Evolutionary conservation across 2,329 filamentous ascomycete species (phyloP).

Genomic region (Lecanoromycetidae sp.): DNA sequence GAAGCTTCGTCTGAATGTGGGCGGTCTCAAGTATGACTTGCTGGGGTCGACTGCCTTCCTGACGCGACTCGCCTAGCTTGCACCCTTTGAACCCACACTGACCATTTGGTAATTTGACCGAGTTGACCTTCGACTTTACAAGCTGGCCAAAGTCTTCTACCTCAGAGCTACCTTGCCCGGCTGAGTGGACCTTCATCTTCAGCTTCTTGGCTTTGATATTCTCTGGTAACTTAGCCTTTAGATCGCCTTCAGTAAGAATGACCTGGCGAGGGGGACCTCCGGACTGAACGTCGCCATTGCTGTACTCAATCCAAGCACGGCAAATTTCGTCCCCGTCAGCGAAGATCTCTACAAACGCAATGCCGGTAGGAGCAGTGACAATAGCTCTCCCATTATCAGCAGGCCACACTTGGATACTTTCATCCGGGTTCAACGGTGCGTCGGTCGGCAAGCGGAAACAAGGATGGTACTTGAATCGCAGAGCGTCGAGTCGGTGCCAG

Average conservation of each 20-base stretch:
- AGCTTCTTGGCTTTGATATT: conserved; percentile 59
- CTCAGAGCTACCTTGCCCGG: conserved; percentile 59
- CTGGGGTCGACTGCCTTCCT: conserved; percentile 56
- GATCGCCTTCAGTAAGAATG: conserved; percentile 58
- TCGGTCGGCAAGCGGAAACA: conserved; percentile 80
- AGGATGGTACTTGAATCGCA: conserved; percentile 82
- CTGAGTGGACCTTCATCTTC: conserved; percentile 62
- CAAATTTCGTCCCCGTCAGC: conserved; percentile 70
- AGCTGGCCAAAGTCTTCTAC: conserved; percentile 66
- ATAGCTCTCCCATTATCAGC: conserved; percentile 66
- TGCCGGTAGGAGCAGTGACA: conserved; percentile 65
- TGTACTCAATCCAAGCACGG: conserved; percentile 69
- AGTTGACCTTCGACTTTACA: conserved; percentile 54
- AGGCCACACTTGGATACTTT: conserved; percentile 74
- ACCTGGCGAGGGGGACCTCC: conserved; percentile 55
- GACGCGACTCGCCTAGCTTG: conserved; percentile 58
- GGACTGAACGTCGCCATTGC: conserved; percentile 45
- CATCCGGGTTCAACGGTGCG: conserved; percentile 49
- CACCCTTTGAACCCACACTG: conserved; percentile 65
- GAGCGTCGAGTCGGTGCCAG: conserved; percentile 81
- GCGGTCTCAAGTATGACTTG: conserved; percentile 66
- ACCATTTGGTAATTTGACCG: conserved; percentile 62
- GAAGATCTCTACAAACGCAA: conserved; percentile 76
- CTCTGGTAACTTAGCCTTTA: conserved; percentile 60
- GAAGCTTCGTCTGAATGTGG: conserved; percentile 54